Evolutionary conservation across 1,284 basidiomycete species (phyloP).

Genomic region (Ceratobasidium sp.): DNA sequence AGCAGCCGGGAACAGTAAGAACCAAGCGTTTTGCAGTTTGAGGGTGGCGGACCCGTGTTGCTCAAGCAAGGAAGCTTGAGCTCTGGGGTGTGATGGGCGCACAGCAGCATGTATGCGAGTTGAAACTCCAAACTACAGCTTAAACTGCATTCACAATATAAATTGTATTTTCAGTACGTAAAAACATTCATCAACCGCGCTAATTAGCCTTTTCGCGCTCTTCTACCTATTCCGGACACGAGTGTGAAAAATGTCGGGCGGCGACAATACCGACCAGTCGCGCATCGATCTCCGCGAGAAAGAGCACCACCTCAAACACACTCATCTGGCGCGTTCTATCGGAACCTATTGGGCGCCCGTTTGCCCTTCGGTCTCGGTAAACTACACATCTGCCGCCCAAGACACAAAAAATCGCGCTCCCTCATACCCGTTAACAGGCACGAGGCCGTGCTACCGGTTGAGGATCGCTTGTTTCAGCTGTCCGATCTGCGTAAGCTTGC

Average conservation of each 20-base stretch:
- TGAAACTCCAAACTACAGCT: conserved; percentile 6
- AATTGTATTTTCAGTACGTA: neutral
- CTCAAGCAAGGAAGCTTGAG: neutral
- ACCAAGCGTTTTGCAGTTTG: neutral
- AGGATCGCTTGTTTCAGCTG: neutral
- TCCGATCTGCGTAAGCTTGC: neutral
- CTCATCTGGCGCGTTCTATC: neutral
- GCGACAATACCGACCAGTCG: neutral
- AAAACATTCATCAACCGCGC: neutral
- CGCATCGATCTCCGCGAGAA: conserved; percentile 12
- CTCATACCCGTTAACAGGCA: neutral
- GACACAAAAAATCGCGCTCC: conserved; percentile 1
- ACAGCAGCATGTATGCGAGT: neutral
- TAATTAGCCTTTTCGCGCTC: neutral
- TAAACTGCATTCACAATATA: neutral
- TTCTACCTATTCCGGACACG: neutral
- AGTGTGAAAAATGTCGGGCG: neutral
- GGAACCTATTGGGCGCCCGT: neutral
- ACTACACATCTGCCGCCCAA: neutral
- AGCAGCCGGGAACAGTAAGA: neutral
- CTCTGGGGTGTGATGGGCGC: neutral
- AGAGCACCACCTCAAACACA: neutral
- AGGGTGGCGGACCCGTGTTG: conserved; percentile 7
- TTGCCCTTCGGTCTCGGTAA: conserved; percentile 8
- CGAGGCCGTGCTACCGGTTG: neutral